These are phyloP conservation scores for Solanum megistacrolobum DNA, from an alignment of 257 asterid genomes.

Conservation along the genomic window DNA sequence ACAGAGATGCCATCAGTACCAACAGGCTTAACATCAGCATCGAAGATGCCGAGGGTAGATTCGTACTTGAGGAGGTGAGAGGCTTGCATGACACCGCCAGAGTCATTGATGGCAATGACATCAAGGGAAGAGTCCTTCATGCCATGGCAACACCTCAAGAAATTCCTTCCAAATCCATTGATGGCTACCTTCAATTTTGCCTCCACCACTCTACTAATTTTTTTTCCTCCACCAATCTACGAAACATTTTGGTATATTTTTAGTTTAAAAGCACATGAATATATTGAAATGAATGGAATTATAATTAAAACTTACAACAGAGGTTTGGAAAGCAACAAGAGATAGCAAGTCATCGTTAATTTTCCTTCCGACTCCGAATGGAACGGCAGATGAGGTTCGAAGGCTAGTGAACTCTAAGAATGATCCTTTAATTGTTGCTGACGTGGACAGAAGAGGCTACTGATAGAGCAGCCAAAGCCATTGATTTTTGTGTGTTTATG, in stretches of 20 bases:
- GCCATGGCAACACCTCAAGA: neutral
- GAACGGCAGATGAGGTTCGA: slow-evolving; percentile 48
- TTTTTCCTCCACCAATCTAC: neutral
- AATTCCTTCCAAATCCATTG: neutral
- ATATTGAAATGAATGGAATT: too few relatives aligned
- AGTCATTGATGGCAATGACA: neutral
- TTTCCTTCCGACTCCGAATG: slow-evolving; percentile 42
- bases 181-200: neutral
- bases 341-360: slow-evolving; percentile 53
- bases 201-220: neutral
- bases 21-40: neutral
- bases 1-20: neutral
- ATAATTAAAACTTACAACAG: slow-evolving; percentile 37
- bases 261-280: too few relatives aligned
- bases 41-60: neutral
- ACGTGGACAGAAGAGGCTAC: slow-evolving; percentile 60
- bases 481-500: neutral
- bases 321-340: slow-evolving; percentile 58
- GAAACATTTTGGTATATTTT: too few relatives aligned
- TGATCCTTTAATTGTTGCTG: slow-evolving; percentile 51
- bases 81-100: neutral
- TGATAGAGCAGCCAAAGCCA: slow-evolving; percentile 82
- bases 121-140: neutral
- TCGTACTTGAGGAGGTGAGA: neutral
- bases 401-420: slow-evolving; percentile 60